Conservation (phyloP, 1,284 basidiomycete genomes). For the Paramarasmius palmivorus region DNA sequence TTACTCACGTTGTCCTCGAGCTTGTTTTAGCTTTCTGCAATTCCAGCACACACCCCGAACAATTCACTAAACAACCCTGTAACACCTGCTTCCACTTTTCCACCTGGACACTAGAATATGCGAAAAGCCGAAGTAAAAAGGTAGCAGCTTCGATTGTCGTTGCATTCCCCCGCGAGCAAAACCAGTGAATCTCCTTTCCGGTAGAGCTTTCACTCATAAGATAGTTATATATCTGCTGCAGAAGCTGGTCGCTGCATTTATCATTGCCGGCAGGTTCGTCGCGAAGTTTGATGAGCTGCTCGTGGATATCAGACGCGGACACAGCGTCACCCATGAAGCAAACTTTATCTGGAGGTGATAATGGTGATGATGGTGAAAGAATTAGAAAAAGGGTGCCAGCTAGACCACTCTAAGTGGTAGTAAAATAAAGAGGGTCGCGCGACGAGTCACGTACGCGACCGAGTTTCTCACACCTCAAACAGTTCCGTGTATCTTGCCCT, state of each 20-base stretch:
- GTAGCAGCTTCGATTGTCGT: conserved; percentile 64
- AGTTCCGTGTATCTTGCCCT: conserved; percentile 1
- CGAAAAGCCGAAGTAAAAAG: conserved; percentile 79
- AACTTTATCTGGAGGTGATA: too few relatives aligned
- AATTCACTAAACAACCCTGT: conserved; percentile 55
- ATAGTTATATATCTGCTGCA: conserved; percentile 56
- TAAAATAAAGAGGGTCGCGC: too few relatives aligned
- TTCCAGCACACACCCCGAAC: conserved; percentile 66
- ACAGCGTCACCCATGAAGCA: conserved; percentile 12
- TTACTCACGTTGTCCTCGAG: conserved; percentile 68
- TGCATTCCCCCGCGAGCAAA: conserved; percentile 57
- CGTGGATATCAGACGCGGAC: conserved; percentile 36
- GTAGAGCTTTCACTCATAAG: conserved; percentile 46
- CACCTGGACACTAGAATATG: conserved; percentile 65
- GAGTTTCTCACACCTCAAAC: conserved; percentile 5
- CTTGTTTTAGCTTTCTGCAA: conserved; percentile 63
- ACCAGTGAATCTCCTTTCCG: conserved; percentile 65
- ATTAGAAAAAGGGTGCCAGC: too few relatives aligned
- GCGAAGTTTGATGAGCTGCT: conserved; percentile 50
- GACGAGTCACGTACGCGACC: too few relatives aligned
- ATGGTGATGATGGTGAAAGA: too few relatives aligned
- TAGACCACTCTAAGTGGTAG: too few relatives aligned
- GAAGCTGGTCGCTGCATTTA: conserved; percentile 47
- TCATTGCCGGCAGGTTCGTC: conserved; percentile 55
- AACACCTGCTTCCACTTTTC: conserved; percentile 64